Conservation (phyloP, 2,329 filamentous ascomycete species). For the Chaetoscypha palmicola region DNA sequence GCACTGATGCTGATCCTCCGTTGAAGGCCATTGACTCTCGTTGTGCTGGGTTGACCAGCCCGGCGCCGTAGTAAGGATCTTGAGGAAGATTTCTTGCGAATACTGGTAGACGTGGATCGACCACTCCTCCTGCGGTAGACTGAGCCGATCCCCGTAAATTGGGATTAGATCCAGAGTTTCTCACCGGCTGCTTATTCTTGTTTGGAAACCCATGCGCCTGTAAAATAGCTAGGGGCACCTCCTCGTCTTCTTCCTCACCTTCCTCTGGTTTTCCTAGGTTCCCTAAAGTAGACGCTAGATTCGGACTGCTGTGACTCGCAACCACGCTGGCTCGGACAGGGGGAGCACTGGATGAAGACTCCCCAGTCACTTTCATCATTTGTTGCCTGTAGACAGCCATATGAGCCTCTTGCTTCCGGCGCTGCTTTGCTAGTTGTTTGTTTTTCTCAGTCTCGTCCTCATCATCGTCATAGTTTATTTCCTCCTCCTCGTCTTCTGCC, state of each 20-base stretch:
- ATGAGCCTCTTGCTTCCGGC: slow-evolving; percentile 83
- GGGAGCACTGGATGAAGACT: slow-evolving; percentile 40
- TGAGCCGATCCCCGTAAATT: slow-evolving; percentile 57
- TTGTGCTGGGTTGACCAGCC: slow-evolving; percentile 63
- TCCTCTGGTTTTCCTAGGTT: slow-evolving; percentile 5
- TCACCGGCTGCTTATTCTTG: slow-evolving; percentile 67
- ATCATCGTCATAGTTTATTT: slow-evolving; percentile 62
- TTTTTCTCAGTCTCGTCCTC: slow-evolving; percentile 75
- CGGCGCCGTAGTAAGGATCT: slow-evolving; percentile 77
- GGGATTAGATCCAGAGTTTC: slow-evolving; percentile 60
- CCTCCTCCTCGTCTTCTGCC: slow-evolving; percentile 56
- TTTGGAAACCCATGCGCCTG: slow-evolving; percentile 83
- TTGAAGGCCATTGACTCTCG: slow-evolving; percentile 66
- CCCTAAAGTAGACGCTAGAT: slow-evolving; percentile 34
- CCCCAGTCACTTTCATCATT: slow-evolving; percentile 94
- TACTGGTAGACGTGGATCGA: slow-evolving; percentile 52
- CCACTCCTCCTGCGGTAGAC: slow-evolving; percentile 50
- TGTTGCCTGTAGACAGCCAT: slow-evolving; percentile 85
- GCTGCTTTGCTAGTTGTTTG: slow-evolving; percentile 64
- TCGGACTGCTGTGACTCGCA: slow-evolving; percentile 56
- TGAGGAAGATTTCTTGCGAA: slow-evolving; percentile 78
- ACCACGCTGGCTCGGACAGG: slow-evolving; percentile 46
- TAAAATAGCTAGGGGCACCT: slow-evolving; percentile 78
- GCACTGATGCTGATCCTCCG: slow-evolving; percentile 44
- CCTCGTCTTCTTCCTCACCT: slow-evolving; percentile 57